Evolutionary conservation across 495 filamentous ascomycete species (phyloP), one percentile per base, ranked within the genome.

Genomic region (Lasiosphaeria ovina): DNA sequence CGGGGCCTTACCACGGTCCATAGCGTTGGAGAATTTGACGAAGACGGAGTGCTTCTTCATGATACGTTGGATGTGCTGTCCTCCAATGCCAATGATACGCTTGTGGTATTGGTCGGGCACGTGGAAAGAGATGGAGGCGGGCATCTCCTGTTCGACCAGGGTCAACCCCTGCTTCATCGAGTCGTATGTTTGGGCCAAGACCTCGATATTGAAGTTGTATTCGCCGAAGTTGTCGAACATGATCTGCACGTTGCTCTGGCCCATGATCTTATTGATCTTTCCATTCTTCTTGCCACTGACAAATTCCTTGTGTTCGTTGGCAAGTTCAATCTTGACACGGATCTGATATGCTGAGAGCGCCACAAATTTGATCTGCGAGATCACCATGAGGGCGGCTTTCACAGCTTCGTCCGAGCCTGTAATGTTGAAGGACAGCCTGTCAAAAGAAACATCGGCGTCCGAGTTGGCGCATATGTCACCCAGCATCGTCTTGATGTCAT

Each of bases 191-290:
- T 85, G 85, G n/a, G 88, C 92, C 62, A 92, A 89, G 55, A 99
- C 93, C 67, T 98, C 94, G 55, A 99, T 98, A 70, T 96, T 96
- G 80, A 99, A 98, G 76, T 98, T 98, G 79, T 97, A 99, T 77
- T 98, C 95, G 75, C 96, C 95, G 78, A 98, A 98, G 57, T 89
- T 91, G 69, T 99, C 95, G 65, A 99, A 99, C 63, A 97, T 92
- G 64, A 99, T 97, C 76, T 99, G 94, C 5, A 99, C 94, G 65
- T 93, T 96, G 77, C 91, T 94, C 73, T 97, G 92, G 12, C 92
- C 92, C 95, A 99, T 98, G 70, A 99, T 99, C 83, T 99, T 99
- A 82, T 99, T 99, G 74, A 99, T 98, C 80, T 99, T 99, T 76
- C 94, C 94, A 67, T 98, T 98, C 81, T 98, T 99, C 79, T 99